Evolutionary conservation across 331 rosid genomes (phyloP), one percentile per base, ranked within the genome.

Genomic region (Prunus yedoensis): DNA sequence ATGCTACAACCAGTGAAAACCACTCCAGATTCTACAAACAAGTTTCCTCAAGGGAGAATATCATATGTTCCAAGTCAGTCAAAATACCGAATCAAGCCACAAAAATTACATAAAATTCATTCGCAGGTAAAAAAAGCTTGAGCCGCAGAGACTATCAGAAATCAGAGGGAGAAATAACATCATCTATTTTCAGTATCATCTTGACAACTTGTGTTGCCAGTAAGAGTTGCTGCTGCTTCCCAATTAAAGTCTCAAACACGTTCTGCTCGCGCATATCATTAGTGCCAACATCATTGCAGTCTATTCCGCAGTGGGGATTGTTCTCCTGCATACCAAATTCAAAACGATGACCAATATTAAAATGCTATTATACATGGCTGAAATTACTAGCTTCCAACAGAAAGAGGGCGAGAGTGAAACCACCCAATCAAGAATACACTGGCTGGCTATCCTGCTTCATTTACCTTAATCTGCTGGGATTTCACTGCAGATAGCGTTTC

Each of bases 181-280:
- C 98, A 41, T 95, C 99, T 18, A 95, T 92, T 81, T 95, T 95
- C 79, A 95, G 76, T 75, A 95, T 95, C 99, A 95, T 91, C 87
- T 95, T 92, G 61, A 95, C 98, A 16, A 95, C 99, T 85, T 95
- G 99, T 18, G 99, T 95, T 5, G 98, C 99, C 8, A 95, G 87
- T 70, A 89, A 85, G 81, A 92, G 61, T 81, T 92, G 99, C 78
- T 95, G 99, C 85, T 92, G 93, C 89, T 95, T 95, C 70, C 99
- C 99, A 3, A 92, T 95, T 79, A 95, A 79, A 16, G 98, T 87
- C 88, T 95, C 99, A 0, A 92, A 92, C 61, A 95, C 98, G 72
- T 87, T 77, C 85, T 95, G 96, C 89, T 95, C 93, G 3, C 90
- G 76, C 99, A 95, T 95, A 84, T 95, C 97, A 63, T 87, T 92